These are phyloP conservation scores for Pseudogymnoascus sp. DNA, from an alignment of 2,329 filamentous ascomycete genomes.

Conservation along the genomic window DNA sequence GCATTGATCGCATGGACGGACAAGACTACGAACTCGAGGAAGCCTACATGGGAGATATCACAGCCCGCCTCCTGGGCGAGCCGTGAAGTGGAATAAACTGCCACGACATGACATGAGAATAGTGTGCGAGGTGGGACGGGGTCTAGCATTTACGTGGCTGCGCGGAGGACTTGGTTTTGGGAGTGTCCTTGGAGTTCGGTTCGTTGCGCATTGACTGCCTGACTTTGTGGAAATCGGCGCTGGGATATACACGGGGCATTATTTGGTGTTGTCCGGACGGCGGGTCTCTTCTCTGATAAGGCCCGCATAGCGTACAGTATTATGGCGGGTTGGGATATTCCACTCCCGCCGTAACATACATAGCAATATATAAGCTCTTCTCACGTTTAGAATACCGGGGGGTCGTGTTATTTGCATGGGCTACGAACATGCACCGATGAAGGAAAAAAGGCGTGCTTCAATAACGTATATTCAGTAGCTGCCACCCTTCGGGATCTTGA, in stretches of 20 bases:
- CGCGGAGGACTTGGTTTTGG: background rate
- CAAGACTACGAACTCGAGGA: conserved; percentile 82
- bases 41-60: conserved; percentile 84
- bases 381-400: background rate
- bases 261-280: background rate
- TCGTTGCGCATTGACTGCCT: conserved; percentile 2
- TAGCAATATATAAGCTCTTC: conserved; percentile 2
- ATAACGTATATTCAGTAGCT: background rate
- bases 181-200: background rate
- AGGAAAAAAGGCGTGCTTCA: background rate
- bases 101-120: background rate
- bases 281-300: background rate
- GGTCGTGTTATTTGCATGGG: background rate
- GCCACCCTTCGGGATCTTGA: background rate
- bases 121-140: background rate
- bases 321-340: background rate
- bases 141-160: background rate
- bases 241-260: background rate
- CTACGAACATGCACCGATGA: background rate
- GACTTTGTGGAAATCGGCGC: background rate
- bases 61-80: conserved; percentile 75
- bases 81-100: conserved; percentile 26
- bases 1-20: conserved; percentile 70
- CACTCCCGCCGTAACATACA: background rate
- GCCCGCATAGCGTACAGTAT: background rate